Evolutionary conservation across 75 land plant genomes (phyloP).

Genomic region (Pinus tabuliformis): DNA sequence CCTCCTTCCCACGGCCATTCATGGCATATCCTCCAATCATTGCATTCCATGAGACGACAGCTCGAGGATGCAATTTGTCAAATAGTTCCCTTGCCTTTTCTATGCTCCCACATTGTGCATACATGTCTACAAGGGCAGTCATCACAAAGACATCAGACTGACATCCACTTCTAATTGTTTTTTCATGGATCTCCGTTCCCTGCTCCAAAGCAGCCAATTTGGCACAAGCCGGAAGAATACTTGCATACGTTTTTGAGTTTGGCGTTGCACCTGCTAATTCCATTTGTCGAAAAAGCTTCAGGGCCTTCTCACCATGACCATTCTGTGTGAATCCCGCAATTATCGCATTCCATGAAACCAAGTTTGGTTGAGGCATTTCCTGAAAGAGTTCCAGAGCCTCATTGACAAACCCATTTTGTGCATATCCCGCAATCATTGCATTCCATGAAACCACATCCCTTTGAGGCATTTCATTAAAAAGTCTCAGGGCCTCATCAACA

Average conservation of each 20-base stretch:
- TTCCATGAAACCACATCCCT: conserved; percentile 27
- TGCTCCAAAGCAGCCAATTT: conserved; percentile 40
- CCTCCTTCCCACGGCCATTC: conserved; percentile 36
- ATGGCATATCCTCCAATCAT: conserved; percentile 55
- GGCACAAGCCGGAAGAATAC: conserved; percentile 53
- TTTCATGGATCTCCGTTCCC: conserved; percentile 51
- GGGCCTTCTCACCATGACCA: conserved; percentile 32
- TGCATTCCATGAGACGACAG: conserved; percentile 43
- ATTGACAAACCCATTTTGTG: conserved; percentile 47
- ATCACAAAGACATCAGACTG: conserved; percentile 15
- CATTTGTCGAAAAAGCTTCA: conserved; percentile 39
- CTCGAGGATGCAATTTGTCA: conserved; percentile 15
- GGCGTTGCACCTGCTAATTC: conserved; percentile 26
- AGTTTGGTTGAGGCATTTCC: conserved; percentile 21
- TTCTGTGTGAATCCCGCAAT: conserved; percentile 45
- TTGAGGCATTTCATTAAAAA: conserved; percentile 23
- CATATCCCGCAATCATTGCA: conserved; percentile 41
- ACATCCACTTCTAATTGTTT: conserved; percentile 21
- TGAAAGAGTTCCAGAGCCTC: conserved; percentile 41
- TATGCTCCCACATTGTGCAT: conserved; percentile 22
- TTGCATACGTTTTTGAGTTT: conserved; percentile 35
- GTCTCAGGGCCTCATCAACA: conserved; percentile 9
- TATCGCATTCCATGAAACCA: conserved; percentile 63
- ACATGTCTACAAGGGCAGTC: conserved; percentile 36
- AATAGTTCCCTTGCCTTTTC: conserved; percentile 39